These are phyloP conservation scores for Wickerhamomyces sp. DNA, from an alignment of 1,139 yeast genomes.

Conservation along the genomic window DNA sequence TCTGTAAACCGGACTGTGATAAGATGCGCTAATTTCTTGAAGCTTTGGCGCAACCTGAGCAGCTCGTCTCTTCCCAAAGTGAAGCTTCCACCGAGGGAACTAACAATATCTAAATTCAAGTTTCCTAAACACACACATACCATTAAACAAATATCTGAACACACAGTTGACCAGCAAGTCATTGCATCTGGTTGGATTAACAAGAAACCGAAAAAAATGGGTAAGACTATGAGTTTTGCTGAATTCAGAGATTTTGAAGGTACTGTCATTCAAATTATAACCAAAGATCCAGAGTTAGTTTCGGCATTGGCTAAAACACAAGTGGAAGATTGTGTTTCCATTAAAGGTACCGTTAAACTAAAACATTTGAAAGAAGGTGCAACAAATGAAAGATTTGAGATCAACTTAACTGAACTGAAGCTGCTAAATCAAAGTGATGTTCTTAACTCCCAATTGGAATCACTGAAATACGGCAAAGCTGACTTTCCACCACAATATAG, in stretches of 20 bases:
- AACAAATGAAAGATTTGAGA: constrained; percentile 42
- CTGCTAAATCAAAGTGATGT: constrained; percentile 63
- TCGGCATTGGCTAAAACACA: constrained; percentile 45
- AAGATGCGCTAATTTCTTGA: neutral
- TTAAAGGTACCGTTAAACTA: constrained; percentile 49
- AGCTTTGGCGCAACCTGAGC: neutral
- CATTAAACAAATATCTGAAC: constrained; percentile 18
- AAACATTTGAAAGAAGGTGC: constrained; percentile 20
- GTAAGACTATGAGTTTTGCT: constrained; percentile 61
- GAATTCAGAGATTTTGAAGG: constrained; percentile 72
- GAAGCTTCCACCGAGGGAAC: constrained; percentile 4
- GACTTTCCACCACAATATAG: constrained; percentile 76
- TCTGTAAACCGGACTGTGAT: no score
- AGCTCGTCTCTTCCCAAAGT: no score
- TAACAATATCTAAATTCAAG: constrained; percentile 12
- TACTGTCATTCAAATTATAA: constrained; percentile 59
- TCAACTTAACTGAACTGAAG: constrained; percentile 47
- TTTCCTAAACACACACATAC: constrained; percentile 31
- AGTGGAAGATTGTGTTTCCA: constrained; percentile 74
- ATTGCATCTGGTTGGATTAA: constrained; percentile 67
- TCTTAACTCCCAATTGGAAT: constrained; percentile 68
- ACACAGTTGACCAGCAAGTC: constrained; percentile 19
- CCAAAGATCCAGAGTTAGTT: constrained; percentile 37
- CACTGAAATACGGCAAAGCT: constrained; percentile 46
- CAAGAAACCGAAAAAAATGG: constrained; percentile 60